Evolutionary conservation across 805 yeast genomes (phyloP).

Genomic region (Yarrowia hollandica): DNA sequence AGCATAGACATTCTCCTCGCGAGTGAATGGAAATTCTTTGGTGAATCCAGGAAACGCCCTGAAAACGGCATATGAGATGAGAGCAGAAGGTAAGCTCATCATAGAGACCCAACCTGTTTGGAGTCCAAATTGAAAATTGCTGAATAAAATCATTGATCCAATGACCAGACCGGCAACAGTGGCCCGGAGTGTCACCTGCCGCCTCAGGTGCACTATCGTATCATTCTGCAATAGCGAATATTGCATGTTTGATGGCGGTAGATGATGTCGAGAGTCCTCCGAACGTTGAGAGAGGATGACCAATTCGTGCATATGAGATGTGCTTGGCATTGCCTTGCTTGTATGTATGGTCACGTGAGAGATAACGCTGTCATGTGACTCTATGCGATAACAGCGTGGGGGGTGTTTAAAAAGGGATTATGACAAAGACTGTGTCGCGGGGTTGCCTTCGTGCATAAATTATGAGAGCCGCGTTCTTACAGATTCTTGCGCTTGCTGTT

Average conservation of each 20-base stretch:
- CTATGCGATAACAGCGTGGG: too few species aligned
- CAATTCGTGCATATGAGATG: conserved; percentile 22
- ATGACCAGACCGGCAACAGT: conserved; percentile 73
- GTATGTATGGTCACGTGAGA: conserved; percentile 19
- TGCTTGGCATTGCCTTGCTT: conserved; percentile 11
- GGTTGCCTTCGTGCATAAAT: too few species aligned
- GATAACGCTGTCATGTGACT: conserved; percentile 22
- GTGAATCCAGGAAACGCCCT: conserved; percentile 49
- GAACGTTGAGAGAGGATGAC: conserved; percentile 10
- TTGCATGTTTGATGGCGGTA: background rate
- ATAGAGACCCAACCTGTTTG: conserved; percentile 99
- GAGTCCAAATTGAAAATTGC: conserved; percentile 93
- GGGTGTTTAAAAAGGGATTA: too few species aligned
- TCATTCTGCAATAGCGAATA: conserved; percentile 7
- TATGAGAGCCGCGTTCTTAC: background rate
- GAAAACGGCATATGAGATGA: conserved; percentile 82
- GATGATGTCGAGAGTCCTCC: background rate
- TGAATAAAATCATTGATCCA: conserved; percentile 83
- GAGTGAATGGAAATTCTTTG: conserved; percentile 55
- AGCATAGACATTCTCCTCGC: conserved; percentile 90
- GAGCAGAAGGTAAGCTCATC: conserved; percentile 96
- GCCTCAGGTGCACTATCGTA: conserved; percentile 19
- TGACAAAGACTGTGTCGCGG: too few species aligned
- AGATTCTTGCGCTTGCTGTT: background rate
- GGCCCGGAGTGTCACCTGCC: conserved; percentile 63